Evolutionary conservation across 148 eudicot species (phyloP).

Genomic region (Vaccinium macrocarpon): DNA sequence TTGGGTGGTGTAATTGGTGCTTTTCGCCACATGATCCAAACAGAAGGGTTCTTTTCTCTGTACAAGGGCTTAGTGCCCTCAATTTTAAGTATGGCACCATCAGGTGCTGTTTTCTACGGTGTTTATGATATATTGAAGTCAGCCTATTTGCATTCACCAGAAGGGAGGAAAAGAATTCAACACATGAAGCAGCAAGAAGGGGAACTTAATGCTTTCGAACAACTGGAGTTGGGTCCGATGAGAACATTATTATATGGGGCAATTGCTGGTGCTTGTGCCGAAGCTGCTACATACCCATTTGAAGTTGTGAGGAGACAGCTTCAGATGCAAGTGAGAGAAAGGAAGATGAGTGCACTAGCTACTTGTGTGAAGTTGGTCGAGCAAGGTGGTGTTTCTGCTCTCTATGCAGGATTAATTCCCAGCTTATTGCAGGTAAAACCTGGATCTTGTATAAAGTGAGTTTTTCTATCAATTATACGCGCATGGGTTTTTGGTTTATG

Average conservation of each 20-base stretch:
- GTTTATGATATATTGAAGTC: slow-evolving; percentile 90
- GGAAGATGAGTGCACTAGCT: slow-evolving; percentile 75
- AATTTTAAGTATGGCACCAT: slow-evolving; percentile 90
- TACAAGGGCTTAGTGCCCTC: slow-evolving; percentile 94
- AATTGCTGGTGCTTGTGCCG: slow-evolving; percentile 93
- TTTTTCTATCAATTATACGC: not conserved
- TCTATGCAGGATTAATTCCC: slow-evolving; percentile 87
- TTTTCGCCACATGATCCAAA: slow-evolving; percentile 72
- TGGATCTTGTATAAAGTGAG: not conserved
- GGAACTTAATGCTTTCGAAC: slow-evolving; percentile 82
- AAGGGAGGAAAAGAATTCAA: slow-evolving; percentile 69
- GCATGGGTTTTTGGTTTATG: not conserved
- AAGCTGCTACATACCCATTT: slow-evolving; percentile 96
- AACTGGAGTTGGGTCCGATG: slow-evolving; percentile 75
- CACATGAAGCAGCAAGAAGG: slow-evolving; percentile 64
- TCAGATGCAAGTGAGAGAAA: slow-evolving; percentile 84
- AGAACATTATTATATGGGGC: slow-evolving; percentile 91
- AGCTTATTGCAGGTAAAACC: slow-evolving; percentile 80
- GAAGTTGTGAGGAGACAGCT: slow-evolving; percentile 98
- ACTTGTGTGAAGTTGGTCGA: slow-evolving; percentile 79
- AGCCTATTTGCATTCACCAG: slow-evolving; percentile 85
- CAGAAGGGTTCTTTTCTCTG: slow-evolving; percentile 93
- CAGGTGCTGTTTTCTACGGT: slow-evolving; percentile 96
- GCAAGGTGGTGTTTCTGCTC: slow-evolving; percentile 91
- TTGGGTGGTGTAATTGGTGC: slow-evolving; percentile 86